Base-by-base conservation (phyloP, 495 filamentous ascomycete genomes). In the Penicillium riverlandense region DNA sequence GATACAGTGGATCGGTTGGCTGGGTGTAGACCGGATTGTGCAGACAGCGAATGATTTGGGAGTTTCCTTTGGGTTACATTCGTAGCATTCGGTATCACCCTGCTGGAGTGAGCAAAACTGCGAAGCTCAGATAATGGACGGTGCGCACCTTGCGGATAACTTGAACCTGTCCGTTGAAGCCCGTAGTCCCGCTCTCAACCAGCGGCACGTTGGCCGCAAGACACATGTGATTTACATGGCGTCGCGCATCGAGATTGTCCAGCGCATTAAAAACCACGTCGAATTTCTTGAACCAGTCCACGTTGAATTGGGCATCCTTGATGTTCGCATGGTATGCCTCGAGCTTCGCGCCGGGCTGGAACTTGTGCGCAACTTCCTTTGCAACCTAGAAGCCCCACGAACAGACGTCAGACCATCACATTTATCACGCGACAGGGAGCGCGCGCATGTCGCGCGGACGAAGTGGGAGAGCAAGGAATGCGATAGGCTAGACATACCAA, bases 141-240 rank as follows among this genome's bases (percentile, higher is more conserved):
- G 28, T 32, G 31, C 64, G 4, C 35, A 84, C 81, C 72, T 88
- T 90, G 58, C 87, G 85, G 63, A 99, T 97, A 13, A 91, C 87
- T 57, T 96, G 92, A 10, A 97, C 91, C 59, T 99, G 92, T 7
- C 92, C 92, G 56, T 96, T 95, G 74, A 97, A 99, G 0, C 92
- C 92, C 0, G 92, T 97, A 4, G 92, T 99, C 15, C 92, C 92
- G 57, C 94, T 96, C 66, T 99, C 92, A 31, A 99, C 85, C 53
- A 99, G 67, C 2, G 92, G 88, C 15, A 99, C 83, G 49, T 90
- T 72, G 13, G 94, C 92, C 1, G 89, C 84, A 49, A 99, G 62
- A 55, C 92, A 99, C 92, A 99, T 97, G 59, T 81, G 85, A 61
- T 99, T 99, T 40, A 97, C 92, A 74, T 99, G 88, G 35, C 91